A percentile compares a stretch with the other conserved stretches of the same genome.
phyloP scores from a whole-genome alignment of 768 basidiomycete species.

The Mycena vitilis region DNA sequence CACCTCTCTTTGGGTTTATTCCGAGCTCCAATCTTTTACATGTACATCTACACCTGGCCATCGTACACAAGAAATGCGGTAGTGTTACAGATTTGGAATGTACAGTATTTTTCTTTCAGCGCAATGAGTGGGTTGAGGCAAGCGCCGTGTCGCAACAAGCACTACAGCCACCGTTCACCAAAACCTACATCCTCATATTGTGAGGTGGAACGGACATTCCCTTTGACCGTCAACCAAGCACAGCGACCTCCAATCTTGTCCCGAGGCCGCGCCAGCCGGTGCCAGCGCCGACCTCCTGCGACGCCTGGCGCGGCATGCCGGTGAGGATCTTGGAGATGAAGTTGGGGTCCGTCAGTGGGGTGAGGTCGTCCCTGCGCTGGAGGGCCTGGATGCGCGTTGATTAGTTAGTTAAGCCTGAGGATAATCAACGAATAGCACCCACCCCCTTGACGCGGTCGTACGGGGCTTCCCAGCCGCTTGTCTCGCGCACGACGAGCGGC shows the following conservation, averaged over 20 bases:
- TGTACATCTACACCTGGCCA: too few species aligned
- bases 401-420: background rate
- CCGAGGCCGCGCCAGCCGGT: conserved; percentile 91
- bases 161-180: too few species aligned
- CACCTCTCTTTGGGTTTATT: too few species aligned
- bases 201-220: too few species aligned
- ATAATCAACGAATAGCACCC: conserved; percentile 40
- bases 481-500: conserved; percentile 79
- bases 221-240: conserved; percentile 36
- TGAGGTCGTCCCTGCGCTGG: conserved; percentile 82
- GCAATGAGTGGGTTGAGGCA: too few species aligned
- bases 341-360: conserved; percentile 87
- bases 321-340: conserved; percentile 82
- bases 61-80: too few species aligned
- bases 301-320: conserved; percentile 66
- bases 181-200: too few species aligned
- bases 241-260: conserved; percentile 67
- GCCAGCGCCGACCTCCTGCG: conserved; percentile 71
- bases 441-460: conserved; percentile 87
- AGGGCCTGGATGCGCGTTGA: conserved; percentile 60
- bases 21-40: too few species aligned
- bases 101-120: too few species aligned
- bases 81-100: too few species aligned
- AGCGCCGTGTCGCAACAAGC: too few species aligned
- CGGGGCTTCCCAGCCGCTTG: conserved; percentile 90